Conservation (phyloP, 176 grass and related monocot species). For the Oryza nivara region DNA sequence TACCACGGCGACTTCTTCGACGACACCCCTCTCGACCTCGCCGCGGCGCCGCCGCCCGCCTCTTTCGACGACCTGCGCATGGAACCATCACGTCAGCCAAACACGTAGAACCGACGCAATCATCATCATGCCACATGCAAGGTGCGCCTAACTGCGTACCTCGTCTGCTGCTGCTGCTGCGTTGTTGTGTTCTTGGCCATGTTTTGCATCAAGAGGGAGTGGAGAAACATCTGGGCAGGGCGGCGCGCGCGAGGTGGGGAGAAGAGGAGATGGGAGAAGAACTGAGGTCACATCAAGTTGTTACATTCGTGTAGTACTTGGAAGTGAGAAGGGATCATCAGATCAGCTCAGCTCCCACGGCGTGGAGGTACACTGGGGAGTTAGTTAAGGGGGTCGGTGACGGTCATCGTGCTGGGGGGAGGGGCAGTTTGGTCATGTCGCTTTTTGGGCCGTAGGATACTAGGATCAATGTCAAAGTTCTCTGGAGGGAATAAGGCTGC, state of each 20-base stretch:
- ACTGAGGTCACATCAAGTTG: conserved; percentile 41
- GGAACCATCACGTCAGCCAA: conserved; percentile 19
- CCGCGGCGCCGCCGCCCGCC: conserved; percentile 15
- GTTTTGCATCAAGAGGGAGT: conserved; percentile 57
- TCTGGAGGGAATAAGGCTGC: conserved; percentile 46
- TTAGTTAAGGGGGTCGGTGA: neutral
- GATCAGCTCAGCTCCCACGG: conserved; percentile 18
- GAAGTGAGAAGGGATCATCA: conserved; percentile 1
- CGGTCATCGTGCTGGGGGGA: neutral
- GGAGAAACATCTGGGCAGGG: conserved; percentile 55
- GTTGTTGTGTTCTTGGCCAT: conserved; percentile 54
- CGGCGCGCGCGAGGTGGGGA: conserved; percentile 12
- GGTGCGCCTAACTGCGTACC: conserved; percentile 18
- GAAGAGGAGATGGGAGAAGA: neutral
- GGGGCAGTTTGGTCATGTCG: conserved; percentile 50
- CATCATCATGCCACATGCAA: neutral
- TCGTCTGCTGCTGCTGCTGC: conserved; percentile 32
- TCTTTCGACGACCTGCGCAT: conserved; percentile 38
- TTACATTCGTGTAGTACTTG: conserved; percentile 17
- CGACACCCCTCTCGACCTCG: conserved; percentile 10
- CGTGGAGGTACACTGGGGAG: conserved; percentile 25
- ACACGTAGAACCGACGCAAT: neutral
- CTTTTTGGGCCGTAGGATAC: neutral
- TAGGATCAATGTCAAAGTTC: conserved; percentile 40
- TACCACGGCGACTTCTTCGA: conserved; percentile 73